Percentiles rank a stretch among this genome's conserved stretches.
phyloP scores from a whole-genome alignment of 2,329 filamentous ascomycete species.

The Hypoxylon sp. region DNA sequence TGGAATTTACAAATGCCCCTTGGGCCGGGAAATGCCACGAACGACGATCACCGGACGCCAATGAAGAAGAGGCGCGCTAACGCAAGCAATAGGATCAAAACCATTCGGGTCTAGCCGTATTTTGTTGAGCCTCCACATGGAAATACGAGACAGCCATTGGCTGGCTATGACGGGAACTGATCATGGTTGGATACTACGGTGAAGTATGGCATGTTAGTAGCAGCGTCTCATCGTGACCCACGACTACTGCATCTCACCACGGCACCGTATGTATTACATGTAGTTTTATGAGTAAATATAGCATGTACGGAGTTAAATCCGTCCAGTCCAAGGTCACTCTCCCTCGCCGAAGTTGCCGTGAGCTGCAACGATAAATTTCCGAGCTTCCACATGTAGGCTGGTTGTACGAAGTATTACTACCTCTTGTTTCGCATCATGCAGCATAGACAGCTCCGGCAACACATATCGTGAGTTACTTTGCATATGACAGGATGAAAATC shows the following conservation, averaged over 20 bases:
- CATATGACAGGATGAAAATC: constrained; percentile 12
- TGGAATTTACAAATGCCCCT: constrained; percentile 23
- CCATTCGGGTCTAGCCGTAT: constrained; percentile 39
- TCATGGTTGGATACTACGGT: constrained; percentile 29
- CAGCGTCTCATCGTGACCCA: constrained; percentile 20
- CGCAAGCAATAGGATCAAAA: constrained; percentile 41
- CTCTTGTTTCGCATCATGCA: constrained; percentile 33
- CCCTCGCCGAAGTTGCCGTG: constrained; percentile 18
- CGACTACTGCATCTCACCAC: constrained; percentile 14
- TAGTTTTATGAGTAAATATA: constrained; percentile 12
- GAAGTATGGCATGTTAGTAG: constrained; percentile 26
- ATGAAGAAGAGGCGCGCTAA: constrained; percentile 41
- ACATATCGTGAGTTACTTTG: constrained; percentile 18
- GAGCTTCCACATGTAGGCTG: constrained; percentile 42
- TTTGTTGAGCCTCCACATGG: constrained; percentile 44
- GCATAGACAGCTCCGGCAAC: constrained; percentile 23
- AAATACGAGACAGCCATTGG: constrained; percentile 33
- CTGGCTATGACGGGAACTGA: constrained; percentile 18
- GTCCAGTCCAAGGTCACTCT: constrained; percentile 10
- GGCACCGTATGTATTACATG: neutral
- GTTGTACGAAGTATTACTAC: constrained; percentile 35
- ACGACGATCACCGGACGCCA: constrained; percentile 33
- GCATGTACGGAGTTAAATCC: constrained; percentile 22
- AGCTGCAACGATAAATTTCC: constrained; percentile 30
- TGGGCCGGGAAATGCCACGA: constrained; percentile 29